These are phyloP conservation scores for Aeschynomene evenia DNA, from an alignment of 306 rosid species.

Conservation along the genomic window DNA sequence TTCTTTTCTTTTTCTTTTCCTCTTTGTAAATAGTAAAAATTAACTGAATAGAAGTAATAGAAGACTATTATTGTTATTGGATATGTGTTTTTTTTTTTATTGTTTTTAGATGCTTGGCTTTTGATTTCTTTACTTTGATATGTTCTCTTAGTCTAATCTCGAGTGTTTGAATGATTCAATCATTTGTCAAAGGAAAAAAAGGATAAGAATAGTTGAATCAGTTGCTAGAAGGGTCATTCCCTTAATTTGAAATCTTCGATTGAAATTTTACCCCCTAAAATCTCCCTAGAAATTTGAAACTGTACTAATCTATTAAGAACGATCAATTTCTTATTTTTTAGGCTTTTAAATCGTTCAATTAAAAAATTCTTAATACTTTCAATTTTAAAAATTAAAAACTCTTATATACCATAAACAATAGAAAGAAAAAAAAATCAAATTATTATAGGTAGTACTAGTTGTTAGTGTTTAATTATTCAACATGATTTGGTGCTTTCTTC, in stretches of 20 bases:
- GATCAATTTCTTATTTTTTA: not conserved
- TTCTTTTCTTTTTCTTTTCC: not conserved
- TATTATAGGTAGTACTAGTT: too few relatives aligned
- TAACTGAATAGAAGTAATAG: not conserved
- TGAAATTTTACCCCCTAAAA: too few relatives aligned
- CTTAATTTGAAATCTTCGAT: not conserved
- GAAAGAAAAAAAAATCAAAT: too few relatives aligned
- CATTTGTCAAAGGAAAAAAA: not conserved
- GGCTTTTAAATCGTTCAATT: too few relatives aligned
- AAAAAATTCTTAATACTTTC: too few relatives aligned
- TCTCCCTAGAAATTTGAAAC: not conserved
- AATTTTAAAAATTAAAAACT: too few relatives aligned
- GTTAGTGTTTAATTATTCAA: too few relatives aligned
- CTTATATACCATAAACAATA: too few relatives aligned
- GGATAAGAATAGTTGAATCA: not conserved
- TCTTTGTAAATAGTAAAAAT: slow-evolving; percentile 31
- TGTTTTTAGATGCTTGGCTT: not conserved
- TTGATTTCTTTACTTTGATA: not conserved
- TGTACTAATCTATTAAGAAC: not conserved
- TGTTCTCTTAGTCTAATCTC: not conserved
- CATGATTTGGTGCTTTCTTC: too few relatives aligned
- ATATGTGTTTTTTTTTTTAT: not conserved
- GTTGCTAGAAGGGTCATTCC: slow-evolving; percentile 5
- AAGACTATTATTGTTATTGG: not conserved
- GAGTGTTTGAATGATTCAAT: slow-evolving; percentile 25